Percentiles rank a stretch among this genome's conserved stretches.
phyloP scores from a whole-genome alignment of 2,329 filamentous ascomycete genomes.

The Hymenoscyphus albidus region DNA sequence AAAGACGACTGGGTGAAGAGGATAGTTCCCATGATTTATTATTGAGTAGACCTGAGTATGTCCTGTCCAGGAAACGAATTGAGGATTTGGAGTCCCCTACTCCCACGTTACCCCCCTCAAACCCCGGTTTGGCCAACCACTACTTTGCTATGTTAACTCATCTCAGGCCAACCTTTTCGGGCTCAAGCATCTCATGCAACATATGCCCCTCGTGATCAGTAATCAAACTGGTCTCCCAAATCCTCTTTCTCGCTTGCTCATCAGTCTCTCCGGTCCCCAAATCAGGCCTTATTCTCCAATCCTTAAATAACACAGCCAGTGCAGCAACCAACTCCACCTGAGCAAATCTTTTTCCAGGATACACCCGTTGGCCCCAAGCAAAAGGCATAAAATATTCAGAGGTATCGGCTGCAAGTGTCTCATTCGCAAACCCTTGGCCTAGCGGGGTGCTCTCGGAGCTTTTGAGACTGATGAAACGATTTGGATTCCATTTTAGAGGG shows the following conservation, averaged over 20 bases:
- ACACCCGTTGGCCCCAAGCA: slow-evolving; percentile 16
- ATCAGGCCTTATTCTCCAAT: not conserved
- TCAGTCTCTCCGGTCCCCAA: not conserved
- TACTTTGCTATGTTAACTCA: not conserved
- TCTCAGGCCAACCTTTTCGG: not conserved
- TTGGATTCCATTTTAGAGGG: not conserved
- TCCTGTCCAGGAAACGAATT: too few relatives aligned
- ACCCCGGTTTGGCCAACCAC: too few relatives aligned
- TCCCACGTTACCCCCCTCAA: too few relatives aligned
- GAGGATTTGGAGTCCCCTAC: too few relatives aligned
- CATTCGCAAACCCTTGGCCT: slow-evolving; percentile 6
- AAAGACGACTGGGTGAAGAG: too few relatives aligned
- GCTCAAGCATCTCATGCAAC: not conserved
- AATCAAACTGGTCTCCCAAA: not conserved
- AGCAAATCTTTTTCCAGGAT: slow-evolving; percentile 21
- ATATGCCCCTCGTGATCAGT: not conserved
- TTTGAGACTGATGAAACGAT: not conserved
- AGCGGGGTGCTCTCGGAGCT: not conserved
- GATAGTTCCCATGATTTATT: too few relatives aligned
- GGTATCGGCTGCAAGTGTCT: not conserved
- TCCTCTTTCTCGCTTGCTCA: not conserved
- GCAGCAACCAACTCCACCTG: slow-evolving; percentile 21
- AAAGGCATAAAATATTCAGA: slow-evolving; percentile 16
- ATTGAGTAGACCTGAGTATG: too few relatives aligned
- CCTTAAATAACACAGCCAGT: slow-evolving; percentile 9